phyloP scores from a whole-genome alignment of 1,284 basidiomycete genomes.

The Irpex sp. region DNA sequence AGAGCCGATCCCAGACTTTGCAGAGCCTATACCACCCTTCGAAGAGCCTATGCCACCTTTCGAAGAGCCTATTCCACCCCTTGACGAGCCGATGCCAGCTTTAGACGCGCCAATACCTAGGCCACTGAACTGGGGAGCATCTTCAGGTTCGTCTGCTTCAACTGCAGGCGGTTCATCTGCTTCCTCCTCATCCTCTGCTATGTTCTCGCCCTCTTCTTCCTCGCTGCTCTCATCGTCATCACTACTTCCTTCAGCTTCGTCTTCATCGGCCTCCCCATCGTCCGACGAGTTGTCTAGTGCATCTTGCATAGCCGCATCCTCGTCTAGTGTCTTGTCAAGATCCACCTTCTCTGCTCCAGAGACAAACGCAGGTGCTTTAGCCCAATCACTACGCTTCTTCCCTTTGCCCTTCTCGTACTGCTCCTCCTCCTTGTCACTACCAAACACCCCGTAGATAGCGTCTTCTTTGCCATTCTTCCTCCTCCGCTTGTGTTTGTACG shows the following conservation, averaged over 20 bases:
- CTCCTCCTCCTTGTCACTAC: conserved; percentile 60
- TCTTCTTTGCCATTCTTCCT: conserved; percentile 67
- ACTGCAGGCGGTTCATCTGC: conserved; percentile 32
- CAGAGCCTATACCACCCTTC: background rate
- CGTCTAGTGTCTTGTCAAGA: conserved; percentile 37
- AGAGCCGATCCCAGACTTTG: background rate
- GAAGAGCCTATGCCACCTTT: conserved; percentile 20
- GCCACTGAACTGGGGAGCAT: conserved; percentile 2
- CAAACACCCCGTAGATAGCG: conserved; percentile 83
- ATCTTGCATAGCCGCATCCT: conserved; percentile 35
- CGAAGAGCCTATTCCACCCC: conserved; percentile 31
- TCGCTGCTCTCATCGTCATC: conserved; percentile 23
- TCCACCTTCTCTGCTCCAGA: conserved; percentile 45
- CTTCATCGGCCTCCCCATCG: conserved; percentile 22
- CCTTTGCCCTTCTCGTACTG: conserved; percentile 17
- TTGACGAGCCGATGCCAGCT: conserved; percentile 30
- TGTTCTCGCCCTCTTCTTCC: conserved; percentile 33
- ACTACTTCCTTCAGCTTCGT: conserved; percentile 18
- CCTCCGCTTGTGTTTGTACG: conserved; percentile 64
- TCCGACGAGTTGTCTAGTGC: conserved; percentile 32
- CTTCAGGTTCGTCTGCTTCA: conserved; percentile 11
- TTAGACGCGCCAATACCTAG: conserved; percentile 17
- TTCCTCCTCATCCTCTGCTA: conserved; percentile 45
- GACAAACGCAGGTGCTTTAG: conserved; percentile 79
- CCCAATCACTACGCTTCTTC: conserved; percentile 51